Evolutionary conservation across 2,329 filamentous ascomycete genomes (phyloP), one percentile per base, ranked within the genome.

Genomic region (Epichloe hybrida): DNA sequence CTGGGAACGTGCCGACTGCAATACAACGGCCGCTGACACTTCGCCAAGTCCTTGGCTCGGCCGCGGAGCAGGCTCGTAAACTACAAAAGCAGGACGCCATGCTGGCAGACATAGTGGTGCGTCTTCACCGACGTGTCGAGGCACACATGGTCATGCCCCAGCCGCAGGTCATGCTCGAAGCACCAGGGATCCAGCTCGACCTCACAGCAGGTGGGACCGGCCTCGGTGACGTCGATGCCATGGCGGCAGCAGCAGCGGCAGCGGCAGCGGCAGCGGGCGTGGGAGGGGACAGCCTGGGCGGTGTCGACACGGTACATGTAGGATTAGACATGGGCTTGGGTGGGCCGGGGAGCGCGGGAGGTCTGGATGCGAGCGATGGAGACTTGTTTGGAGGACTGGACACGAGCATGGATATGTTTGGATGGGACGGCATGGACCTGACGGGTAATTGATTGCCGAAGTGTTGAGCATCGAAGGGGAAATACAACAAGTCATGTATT

Each of bases 61-160:
- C 79, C 52, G 76, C 78, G 0, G 76, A 81, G 54, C 73, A 77
- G 42, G 83, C 77, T 51, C 74, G 74, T 53, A 70, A 68, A 52
- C 68, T 80, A 0, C 74, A 81, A 38, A 74, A 76, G 57, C 68
- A 68, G n/a, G 80, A 84, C 52, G 68, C 72, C 1, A 65, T 69
- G 17, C 67, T 77, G 43, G 80, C 81, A 1, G 82, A 86, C 62
- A 75, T 75, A 8, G 67, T 81, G 13, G 76, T 84, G 9, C 77
- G 82, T 7, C 72, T 86, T 7, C 71, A 83, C 61, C 72, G 81
- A 27, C 72, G 74, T 2, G 81, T 86, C 11, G 81, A 87, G 64
- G 73, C 76, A n/a, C 81, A 84, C 60, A 74, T 85, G 69, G 68
- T 69, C 36, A 65, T 61, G 58, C 65, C 67, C 21, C 65, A 66